Percentiles rank a stretch among this genome's conserved stretches.
Conservation (phyloP, 2,329 filamentous ascomycete species). For the Trichoderma brevicompactum region DNA sequence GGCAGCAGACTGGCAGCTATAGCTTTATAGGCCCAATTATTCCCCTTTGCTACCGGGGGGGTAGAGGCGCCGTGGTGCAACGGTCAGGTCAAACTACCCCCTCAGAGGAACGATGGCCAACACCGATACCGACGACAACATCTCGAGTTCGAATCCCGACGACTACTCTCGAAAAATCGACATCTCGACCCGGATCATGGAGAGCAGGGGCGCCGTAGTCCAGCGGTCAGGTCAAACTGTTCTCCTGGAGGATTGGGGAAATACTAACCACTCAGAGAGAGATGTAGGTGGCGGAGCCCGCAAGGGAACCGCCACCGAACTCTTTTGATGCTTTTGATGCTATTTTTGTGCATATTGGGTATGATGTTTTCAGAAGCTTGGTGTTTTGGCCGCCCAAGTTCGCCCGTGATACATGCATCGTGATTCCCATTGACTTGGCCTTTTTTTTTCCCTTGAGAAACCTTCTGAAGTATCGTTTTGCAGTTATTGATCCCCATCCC, state of each 20-base stretch:
- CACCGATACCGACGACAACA: not conserved
- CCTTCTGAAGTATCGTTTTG: too few relatives aligned
- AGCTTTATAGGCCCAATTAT: not conserved
- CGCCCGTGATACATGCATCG: too few relatives aligned
- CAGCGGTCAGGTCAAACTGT: conserved; percentile 4
- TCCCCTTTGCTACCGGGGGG: not conserved
- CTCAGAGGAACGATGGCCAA: not conserved
- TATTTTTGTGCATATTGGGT: not conserved
- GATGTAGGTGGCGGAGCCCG: not conserved
- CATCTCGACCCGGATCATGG: not conserved
- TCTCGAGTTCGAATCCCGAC: not conserved
- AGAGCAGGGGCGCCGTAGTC: conserved; percentile 1
- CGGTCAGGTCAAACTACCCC: conserved; percentile 10
- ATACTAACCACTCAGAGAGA: conserved; percentile 4
- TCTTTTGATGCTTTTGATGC: not conserved
- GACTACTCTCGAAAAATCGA: not conserved
- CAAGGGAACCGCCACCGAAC: not conserved
- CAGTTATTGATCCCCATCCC: too few relatives aligned
- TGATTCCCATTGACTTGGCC: too few relatives aligned
- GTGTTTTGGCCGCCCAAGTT: too few relatives aligned
- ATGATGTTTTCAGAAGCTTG: not conserved
- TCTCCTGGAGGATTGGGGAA: not conserved
- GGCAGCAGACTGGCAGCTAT: not conserved
- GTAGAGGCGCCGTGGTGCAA: conserved; percentile 4
- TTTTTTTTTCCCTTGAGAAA: too few relatives aligned